Base-by-base conservation (phyloP, 139 green algal genomes). In the Chlamydomonas urium region DNA sequence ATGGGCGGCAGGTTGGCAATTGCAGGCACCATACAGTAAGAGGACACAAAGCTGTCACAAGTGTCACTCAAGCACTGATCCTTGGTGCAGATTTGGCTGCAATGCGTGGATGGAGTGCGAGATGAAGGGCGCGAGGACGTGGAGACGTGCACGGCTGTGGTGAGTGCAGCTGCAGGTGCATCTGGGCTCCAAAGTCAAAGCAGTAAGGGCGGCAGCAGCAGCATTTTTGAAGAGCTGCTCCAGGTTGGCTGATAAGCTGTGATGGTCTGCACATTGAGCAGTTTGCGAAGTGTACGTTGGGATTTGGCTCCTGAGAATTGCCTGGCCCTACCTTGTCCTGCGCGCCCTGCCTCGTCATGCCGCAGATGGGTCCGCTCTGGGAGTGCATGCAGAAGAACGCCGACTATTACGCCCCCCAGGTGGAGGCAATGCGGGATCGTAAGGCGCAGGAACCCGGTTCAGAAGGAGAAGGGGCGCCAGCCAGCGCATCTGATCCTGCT, bases 71-170 rank as follows among this genome's bases (percentile, higher is more conserved):
- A n/a, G n/a, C n/a, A n/a, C n/a, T n/a, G n/a, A n/a, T n/a, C n/a
- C n/a, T n/a, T n/a, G n/a, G n/a, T 73, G 32, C 53, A 74, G 68
- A 35, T 56, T 6, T 74, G 68, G 68, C 50, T 74, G 26, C 38
- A 50, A 29, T 74, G 68, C 34, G 68, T 74, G 14, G 68, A 74
- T 66, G 68, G 33, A n/a, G 68, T 74, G 2, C 29, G 50, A 31
- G 68, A 74, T 66, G 68, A 48, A n/a, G 68, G 68, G 50, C 48
- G 68, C 35, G 48, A 66, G 34, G 68, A 74, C 26, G 68, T 74
- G 24, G 68, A 74, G 53, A 47, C 68, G 29, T 74, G 68, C n/a
- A 21, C 68, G 14, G 32, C 32, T 47, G 45, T 72, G 66, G 66
- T 72, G 62, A 35, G 60, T 47, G 19, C 5, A 33, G 17, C 23